phyloP scores from a whole-genome alignment of 2,329 filamentous ascomycete species.

The Tolypocladium tropicale region DNA sequence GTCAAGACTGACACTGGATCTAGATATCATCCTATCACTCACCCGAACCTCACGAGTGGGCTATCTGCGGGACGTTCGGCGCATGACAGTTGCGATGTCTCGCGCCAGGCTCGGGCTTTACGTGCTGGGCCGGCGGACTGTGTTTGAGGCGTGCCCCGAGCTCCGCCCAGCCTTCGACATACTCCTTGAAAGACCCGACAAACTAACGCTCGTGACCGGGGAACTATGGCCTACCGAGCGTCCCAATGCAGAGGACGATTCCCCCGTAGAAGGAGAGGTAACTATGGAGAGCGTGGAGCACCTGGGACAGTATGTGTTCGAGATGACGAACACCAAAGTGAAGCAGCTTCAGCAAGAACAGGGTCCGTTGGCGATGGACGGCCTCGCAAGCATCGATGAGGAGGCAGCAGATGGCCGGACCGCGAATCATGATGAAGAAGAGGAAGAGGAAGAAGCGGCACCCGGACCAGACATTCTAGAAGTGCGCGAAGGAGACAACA shows the following conservation, averaged over 20 bases:
- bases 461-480: conserved; percentile 25
- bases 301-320: conserved; percentile 87
- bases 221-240: conserved; percentile 74
- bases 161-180: conserved; percentile 76
- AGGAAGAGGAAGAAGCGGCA: conserved; percentile 18
- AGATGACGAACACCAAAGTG: conserved; percentile 70
- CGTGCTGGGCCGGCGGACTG: conserved; percentile 74
- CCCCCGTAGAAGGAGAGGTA: conserved; percentile 43
- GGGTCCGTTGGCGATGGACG: conserved; percentile 9
- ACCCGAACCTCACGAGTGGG: conserved; percentile 82
- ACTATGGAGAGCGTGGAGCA: conserved; percentile 90
- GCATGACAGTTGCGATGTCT: conserved; percentile 88
- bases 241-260: conserved; percentile 28
- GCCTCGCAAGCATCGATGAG: conserved; percentile 13
- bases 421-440: conserved; percentile 19
- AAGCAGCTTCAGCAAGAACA: conserved; percentile 35
- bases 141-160: conserved; percentile 86
- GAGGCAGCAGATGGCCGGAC: conserved; percentile 18
- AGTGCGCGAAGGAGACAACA: conserved; percentile 20
- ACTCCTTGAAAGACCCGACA: conserved; percentile 67
- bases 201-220: conserved; percentile 69
- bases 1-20: conserved; percentile 10
- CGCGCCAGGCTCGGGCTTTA: conserved; percentile 87
- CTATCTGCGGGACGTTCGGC: conserved; percentile 86
- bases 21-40: conserved; percentile 87